Evolutionary conservation across 805 yeast genomes (phyloP), one percentile per base, ranked within the genome.

Genomic region (Isabelozyma pseudorhagii): DNA sequence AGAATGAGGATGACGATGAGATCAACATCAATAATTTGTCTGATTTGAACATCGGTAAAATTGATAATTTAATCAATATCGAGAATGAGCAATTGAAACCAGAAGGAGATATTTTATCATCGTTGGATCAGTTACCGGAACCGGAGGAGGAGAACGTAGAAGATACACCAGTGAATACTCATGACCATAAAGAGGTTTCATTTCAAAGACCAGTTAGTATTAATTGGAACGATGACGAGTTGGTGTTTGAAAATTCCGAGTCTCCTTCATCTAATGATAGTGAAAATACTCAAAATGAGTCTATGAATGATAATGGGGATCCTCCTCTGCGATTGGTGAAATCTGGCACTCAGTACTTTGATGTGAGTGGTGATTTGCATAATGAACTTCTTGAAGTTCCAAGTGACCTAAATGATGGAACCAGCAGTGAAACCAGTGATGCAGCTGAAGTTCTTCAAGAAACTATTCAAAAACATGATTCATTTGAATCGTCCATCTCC

Each of bases 201-300:
- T 73, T 71, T 47, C 74, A 67, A 50, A 60, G 63, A 47, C 70
- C 75, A 9, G 59, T 69, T 3, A 72, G 77, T 52, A 67, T 74
- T 27, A 72, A 69, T 55, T 74, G 79, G 79, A 71, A 71, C 52
- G 75, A 72, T 41, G 72, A 64, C 21, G 61, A 65, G 31, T 48
- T 66, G 21, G 59, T 66, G 17, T 53, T 68, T n/a, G 72, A 68
- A 25, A 52, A 60, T 39, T 63, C 71, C 3, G 59, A 53, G 17
- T 15, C 50, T 38, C 53, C 50, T 50, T 47, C 56, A 38, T 15
- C 28, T 1, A 42, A 44, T 8, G 47, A 40, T 13, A 39, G 38
- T 46, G 47, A 39, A 44, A 48, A 40, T 25, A 42, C 9, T 46
- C 42, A 17, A 13, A 44, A 27, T 10, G 39, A 21, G 18, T 31